phyloP scores from a whole-genome alignment of 495 filamentous ascomycete species.

The Hyaloscypha finlandica region DNA sequence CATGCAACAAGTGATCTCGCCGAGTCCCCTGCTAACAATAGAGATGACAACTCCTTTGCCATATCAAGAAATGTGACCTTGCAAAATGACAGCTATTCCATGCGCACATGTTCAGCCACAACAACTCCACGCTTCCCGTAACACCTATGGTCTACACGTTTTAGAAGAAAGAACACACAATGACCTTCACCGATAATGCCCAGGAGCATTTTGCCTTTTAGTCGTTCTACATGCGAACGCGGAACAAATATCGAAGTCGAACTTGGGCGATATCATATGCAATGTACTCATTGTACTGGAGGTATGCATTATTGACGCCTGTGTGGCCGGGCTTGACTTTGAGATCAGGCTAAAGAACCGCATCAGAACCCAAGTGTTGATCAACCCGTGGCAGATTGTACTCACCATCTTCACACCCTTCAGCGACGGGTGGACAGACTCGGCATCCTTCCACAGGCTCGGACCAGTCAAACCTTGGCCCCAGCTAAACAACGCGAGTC shows the following conservation, averaged over 20 bases:
- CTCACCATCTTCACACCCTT: conserved; percentile 65
- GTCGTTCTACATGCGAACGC: conserved; percentile 51
- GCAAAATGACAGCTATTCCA: too few relatives aligned
- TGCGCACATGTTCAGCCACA: too few relatives aligned
- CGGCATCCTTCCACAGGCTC: conserved; percentile 73
- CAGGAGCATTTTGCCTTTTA: neutral
- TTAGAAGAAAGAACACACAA: too few relatives aligned
- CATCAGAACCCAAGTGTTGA: conserved; percentile 5
- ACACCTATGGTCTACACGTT: too few relatives aligned
- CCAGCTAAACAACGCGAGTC: conserved; percentile 19
- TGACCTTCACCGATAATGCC: neutral
- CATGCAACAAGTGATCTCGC: too few relatives aligned
- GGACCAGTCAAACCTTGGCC: conserved; percentile 66
- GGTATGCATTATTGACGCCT: conserved; percentile 33
- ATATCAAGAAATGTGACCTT: too few relatives aligned
- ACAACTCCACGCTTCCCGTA: too few relatives aligned
- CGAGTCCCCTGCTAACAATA: too few relatives aligned
- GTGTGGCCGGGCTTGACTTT: conserved; percentile 41
- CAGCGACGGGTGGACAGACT: conserved; percentile 59
- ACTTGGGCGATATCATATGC: conserved; percentile 79
- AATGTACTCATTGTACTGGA: conserved; percentile 75
- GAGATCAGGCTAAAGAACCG: conserved; percentile 46
- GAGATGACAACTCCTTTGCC: too few relatives aligned
- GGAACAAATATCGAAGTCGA: conserved; percentile 74
- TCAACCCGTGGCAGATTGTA: neutral